phyloP scores from a whole-genome alignment of 345 rosid species.

The Theobroma cacao region DNA sequence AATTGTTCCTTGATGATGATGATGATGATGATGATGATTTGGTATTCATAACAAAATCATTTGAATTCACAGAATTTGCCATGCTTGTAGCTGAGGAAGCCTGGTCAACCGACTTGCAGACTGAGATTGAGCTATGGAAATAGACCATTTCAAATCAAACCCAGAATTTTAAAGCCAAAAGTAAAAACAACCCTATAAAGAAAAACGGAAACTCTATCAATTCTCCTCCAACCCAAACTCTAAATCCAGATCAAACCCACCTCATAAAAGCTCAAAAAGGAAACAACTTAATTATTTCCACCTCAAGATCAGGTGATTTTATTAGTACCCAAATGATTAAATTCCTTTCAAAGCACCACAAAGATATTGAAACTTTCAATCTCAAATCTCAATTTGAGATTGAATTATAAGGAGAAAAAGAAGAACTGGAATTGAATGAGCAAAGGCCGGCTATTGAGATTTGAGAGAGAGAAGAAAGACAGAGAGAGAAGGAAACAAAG shows the following conservation, averaged over 20 bases:
- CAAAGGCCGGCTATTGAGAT: not conserved
- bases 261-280: not conserved
- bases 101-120: slow-evolving; percentile 75
- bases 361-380: not conserved
- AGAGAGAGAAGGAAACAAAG: not conserved
- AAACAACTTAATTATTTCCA: not conserved
- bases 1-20: slow-evolving; percentile 24
- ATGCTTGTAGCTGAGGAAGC: slow-evolving; percentile 40
- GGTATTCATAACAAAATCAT: slow-evolving; percentile 29
- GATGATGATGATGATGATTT: slow-evolving; percentile 32
- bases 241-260: slow-evolving; percentile 9
- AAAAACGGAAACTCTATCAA: not conserved
- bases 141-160: slow-evolving; percentile 70
- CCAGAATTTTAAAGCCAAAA: slow-evolving; percentile 20
- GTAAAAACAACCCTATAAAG: not conserved
- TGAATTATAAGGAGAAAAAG: not conserved
- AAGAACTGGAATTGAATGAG: not conserved
- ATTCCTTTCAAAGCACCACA: not conserved
- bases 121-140: slow-evolving; percentile 79
- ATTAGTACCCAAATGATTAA: not conserved
- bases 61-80: slow-evolving; percentile 54
- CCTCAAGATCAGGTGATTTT: not conserved
- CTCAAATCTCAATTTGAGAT: slow-evolving; percentile 6
- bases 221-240: not conserved
- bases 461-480: not conserved